Evolutionary conservation across 2,329 filamentous ascomycete genomes (phyloP).

Genomic region (Colletotrichum orbiculare): DNA sequence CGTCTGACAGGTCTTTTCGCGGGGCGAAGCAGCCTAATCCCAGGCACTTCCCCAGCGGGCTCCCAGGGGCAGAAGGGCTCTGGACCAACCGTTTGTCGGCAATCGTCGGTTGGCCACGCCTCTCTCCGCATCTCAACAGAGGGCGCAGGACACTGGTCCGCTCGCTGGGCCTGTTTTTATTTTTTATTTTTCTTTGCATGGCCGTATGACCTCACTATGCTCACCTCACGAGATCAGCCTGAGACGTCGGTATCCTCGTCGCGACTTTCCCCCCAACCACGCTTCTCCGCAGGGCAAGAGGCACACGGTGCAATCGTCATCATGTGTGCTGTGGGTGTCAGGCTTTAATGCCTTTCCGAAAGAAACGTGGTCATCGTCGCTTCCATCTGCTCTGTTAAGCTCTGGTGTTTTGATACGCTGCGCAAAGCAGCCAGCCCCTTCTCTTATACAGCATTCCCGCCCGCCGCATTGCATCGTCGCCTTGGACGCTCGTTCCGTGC

Average conservation of each 20-base stretch:
- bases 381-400: constrained; percentile 4
- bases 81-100: constrained; percentile 33
- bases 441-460: too few species aligned
- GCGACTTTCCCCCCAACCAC: constrained; percentile 3
- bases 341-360: constrained; percentile 11
- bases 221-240: constrained; percentile 36
- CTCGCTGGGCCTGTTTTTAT: background rate
- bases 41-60: constrained; percentile 21
- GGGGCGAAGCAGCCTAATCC: constrained; percentile 19
- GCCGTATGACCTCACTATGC: constrained; percentile 34
- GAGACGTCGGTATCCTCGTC: constrained; percentile 35
- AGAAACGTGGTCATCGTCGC: constrained; percentile 18
- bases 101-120: constrained; percentile 34
- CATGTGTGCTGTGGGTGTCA: constrained; percentile 27
- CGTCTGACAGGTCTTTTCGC: constrained; percentile 22
- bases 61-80: constrained; percentile 20
- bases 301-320: constrained; percentile 23
- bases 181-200: constrained; percentile 9
- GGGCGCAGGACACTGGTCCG: background rate
- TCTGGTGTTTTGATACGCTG: constrained; percentile 3
- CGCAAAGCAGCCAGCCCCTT: too few species aligned
- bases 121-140: constrained; percentile 21
- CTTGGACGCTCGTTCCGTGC: background rate
- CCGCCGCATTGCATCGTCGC: background rate
- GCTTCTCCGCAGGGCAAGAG: background rate